A percentile compares a stretch with the other conserved stretches of the same genome.
Evolutionary conservation across 371 early-diverging fungal species (phyloP).

Genomic region (Rhizomucor miehei): DNA sequence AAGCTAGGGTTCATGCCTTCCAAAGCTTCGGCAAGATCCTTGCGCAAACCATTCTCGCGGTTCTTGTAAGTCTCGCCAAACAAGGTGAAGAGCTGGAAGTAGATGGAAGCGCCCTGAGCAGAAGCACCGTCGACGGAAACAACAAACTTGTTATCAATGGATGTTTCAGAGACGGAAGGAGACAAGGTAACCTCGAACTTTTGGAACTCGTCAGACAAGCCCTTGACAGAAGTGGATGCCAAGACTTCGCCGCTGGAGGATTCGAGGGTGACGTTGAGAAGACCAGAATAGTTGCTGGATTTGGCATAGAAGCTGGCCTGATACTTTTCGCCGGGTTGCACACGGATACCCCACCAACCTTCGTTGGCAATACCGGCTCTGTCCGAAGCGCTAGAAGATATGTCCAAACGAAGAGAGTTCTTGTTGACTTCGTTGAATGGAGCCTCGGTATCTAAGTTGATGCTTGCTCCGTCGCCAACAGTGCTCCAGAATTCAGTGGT

Average conservation of each 20-base stretch:
- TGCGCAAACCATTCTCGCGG: slow-evolving; percentile 21
- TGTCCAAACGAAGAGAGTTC: slow-evolving; percentile 17
- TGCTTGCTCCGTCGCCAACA: slow-evolving; percentile 7
- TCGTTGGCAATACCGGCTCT: slow-evolving; percentile 19
- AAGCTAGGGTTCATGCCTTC: slow-evolving; percentile 15
- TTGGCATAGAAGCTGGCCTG: slow-evolving; percentile 20
- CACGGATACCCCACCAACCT: slow-evolving; percentile 21
- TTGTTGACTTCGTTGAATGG: slow-evolving; percentile 17
- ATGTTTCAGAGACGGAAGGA: slow-evolving; percentile 6
- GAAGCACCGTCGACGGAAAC: slow-evolving; percentile 8
- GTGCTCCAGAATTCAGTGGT: slow-evolving; percentile 8
- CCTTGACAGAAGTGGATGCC: slow-evolving; percentile 6
- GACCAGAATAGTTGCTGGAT: slow-evolving; percentile 14
- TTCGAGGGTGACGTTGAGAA: slow-evolving; percentile 14
- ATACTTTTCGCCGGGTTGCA: slow-evolving; percentile 16
- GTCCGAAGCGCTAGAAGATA: slow-evolving; percentile 3
- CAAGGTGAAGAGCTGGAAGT: slow-evolving; percentile 23
- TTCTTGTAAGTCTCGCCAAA: slow-evolving; percentile 25
- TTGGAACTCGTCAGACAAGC: slow-evolving; percentile 10
- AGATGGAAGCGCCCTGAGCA: slow-evolving; percentile 15
- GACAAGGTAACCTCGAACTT: slow-evolving; percentile 11
- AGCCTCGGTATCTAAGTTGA: slow-evolving; percentile 1
- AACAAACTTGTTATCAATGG: slow-evolving; percentile 16
- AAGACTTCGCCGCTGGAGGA: slow-evolving; percentile 7
- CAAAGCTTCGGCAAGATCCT: slow-evolving; percentile 17